Evolutionary conservation across 1,284 basidiomycete genomes (phyloP).

Genomic region (Tetrapyrgos nigripes): DNA sequence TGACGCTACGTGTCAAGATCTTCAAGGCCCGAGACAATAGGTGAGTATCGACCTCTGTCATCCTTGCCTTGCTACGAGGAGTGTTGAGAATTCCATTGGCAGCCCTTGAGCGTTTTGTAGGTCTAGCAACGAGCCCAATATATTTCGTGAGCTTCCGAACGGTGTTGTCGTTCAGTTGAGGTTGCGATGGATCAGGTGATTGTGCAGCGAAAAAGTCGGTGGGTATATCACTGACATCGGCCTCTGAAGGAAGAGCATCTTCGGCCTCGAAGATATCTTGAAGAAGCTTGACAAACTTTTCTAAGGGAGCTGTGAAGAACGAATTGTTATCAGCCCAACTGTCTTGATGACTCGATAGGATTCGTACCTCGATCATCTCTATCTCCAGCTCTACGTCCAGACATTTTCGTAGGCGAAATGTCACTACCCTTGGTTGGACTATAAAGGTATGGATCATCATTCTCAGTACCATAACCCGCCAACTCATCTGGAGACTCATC

Average conservation of each 20-base stretch:
- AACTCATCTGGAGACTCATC: conserved; percentile 56
- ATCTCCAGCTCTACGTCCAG: conserved; percentile 69
- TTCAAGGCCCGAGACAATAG: conserved; percentile 72
- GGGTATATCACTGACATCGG: conserved; percentile 57
- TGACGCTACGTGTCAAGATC: conserved; percentile 79
- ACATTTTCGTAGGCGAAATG: conserved; percentile 47
- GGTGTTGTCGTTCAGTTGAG: conserved; percentile 63
- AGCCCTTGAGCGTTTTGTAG: conserved; percentile 63
- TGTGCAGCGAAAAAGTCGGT: conserved; percentile 71
- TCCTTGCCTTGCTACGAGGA: conserved; percentile 53
- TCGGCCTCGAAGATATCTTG: conserved; percentile 93
- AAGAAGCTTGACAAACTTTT: conserved; percentile 49
- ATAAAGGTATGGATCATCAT: conserved; percentile 32
- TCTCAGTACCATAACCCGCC: conserved; percentile 62
- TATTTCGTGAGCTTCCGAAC: conserved; percentile 75
- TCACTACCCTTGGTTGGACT: conserved; percentile 35
- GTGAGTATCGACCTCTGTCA: conserved; percentile 66
- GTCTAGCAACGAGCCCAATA: conserved; percentile 68
- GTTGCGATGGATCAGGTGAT: conserved; percentile 61
- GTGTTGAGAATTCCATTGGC: conserved; percentile 50
- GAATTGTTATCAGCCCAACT: background rate
- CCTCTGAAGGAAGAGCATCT: conserved; percentile 76
- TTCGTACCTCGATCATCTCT: conserved; percentile 75
- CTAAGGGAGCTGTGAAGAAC: conserved; percentile 10
- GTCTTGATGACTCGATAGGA: conserved; percentile 12